Percentiles rank a stretch among this genome's conserved stretches.
Evolutionary conservation across 352 stramenopile species (phyloP).

Genomic region (Pythium utonaiense): DNA sequence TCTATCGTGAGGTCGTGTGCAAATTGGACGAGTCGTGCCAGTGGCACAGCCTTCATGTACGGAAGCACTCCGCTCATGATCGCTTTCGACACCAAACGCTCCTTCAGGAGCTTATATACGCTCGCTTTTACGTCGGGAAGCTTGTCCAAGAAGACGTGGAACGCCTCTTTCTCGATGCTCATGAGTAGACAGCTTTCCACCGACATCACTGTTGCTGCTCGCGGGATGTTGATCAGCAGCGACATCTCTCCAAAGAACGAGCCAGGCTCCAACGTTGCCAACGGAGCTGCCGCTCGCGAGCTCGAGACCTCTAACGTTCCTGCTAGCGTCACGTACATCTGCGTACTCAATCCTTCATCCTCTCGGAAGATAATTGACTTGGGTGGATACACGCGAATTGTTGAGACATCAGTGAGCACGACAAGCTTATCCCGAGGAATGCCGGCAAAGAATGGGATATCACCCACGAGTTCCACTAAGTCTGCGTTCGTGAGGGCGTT

Average conservation of each 20-base stretch:
- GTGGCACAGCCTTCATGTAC: slow-evolving; percentile 58
- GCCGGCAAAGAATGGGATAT: slow-evolving; percentile 71
- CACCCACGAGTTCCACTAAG: slow-evolving; percentile 49
- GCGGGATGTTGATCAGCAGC: slow-evolving; percentile 73
- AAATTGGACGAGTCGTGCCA: slow-evolving; percentile 49
- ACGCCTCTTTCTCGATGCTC: slow-evolving; percentile 74
- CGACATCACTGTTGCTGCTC: slow-evolving; percentile 61
- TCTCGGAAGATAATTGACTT: slow-evolving; percentile 69
- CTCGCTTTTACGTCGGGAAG: slow-evolving; percentile 47
- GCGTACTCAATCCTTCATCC: slow-evolving; percentile 71
- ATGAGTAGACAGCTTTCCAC: slow-evolving; percentile 75
- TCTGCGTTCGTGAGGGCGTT: slow-evolving; percentile 70
- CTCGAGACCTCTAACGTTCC: slow-evolving; percentile 63
- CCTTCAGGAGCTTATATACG: slow-evolving; percentile 61
- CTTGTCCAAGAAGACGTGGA: slow-evolving; percentile 58
- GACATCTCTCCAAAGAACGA: slow-evolving; percentile 85
- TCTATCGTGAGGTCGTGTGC: slow-evolving; percentile 61
- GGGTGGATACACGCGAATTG: slow-evolving; percentile 68
- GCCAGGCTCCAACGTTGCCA: slow-evolving; percentile 61
- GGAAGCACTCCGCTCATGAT: slow-evolving; percentile 71
- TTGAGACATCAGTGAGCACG: slow-evolving; percentile 67
- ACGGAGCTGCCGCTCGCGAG: slow-evolving; percentile 33
- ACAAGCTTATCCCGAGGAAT: slow-evolving; percentile 58
- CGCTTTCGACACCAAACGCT: slow-evolving; percentile 64
- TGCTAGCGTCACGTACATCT: slow-evolving; percentile 77